Conservation (phyloP, 2,329 filamentous ascomycete genomes). For the Parastagonospora avenae region DNA sequence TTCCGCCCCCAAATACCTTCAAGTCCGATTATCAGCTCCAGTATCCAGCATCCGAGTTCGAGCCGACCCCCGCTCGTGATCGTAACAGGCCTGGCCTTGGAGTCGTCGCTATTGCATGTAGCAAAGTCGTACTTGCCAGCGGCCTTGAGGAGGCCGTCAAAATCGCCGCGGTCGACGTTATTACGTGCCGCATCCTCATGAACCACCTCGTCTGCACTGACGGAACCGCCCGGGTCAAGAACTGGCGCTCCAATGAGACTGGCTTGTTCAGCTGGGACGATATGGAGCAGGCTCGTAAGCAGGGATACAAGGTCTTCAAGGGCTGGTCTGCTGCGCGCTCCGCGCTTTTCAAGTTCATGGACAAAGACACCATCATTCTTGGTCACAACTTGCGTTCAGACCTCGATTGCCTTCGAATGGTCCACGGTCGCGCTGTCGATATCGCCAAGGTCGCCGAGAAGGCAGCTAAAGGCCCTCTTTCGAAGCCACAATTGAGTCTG, state of each 20-base stretch:
- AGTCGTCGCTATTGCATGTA: slow-evolving; percentile 34
- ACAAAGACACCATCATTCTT: slow-evolving; percentile 41
- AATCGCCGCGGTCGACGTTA: slow-evolving; percentile 39
- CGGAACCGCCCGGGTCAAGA: slow-evolving; percentile 17
- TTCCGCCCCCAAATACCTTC: slow-evolving; percentile 34
- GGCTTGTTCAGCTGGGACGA: slow-evolving; percentile 29
- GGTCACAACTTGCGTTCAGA: slow-evolving; percentile 42
- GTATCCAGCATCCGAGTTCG: slow-evolving; percentile 27
- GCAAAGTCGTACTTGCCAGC: slow-evolving; percentile 31
- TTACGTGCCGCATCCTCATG: slow-evolving; percentile 38
- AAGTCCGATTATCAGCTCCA: slow-evolving; percentile 19
- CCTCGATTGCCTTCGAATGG: slow-evolving; percentile 41
- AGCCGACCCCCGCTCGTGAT: slow-evolving; percentile 20
- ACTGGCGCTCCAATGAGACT: slow-evolving; percentile 34
- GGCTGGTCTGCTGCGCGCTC: slow-evolving; percentile 40
- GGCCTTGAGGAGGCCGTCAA: slow-evolving; percentile 36
- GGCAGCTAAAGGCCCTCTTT: slow-evolving; percentile 38
- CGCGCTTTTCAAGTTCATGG: slow-evolving; percentile 36
- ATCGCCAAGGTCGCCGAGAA: slow-evolving; percentile 39
- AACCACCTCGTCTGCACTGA: slow-evolving; percentile 39
- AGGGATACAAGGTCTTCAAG: slow-evolving; percentile 39
- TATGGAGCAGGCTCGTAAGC: slow-evolving; percentile 31
- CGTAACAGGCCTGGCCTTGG: slow-evolving; percentile 14
- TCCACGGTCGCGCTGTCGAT: slow-evolving; percentile 42
- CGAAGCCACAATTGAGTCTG: slow-evolving; percentile 36